Percentiles rank a stretch among this genome's conserved stretches.
phyloP scores from a whole-genome alignment of 2,329 filamentous ascomycete species.

The Penicillium sp. region DNA sequence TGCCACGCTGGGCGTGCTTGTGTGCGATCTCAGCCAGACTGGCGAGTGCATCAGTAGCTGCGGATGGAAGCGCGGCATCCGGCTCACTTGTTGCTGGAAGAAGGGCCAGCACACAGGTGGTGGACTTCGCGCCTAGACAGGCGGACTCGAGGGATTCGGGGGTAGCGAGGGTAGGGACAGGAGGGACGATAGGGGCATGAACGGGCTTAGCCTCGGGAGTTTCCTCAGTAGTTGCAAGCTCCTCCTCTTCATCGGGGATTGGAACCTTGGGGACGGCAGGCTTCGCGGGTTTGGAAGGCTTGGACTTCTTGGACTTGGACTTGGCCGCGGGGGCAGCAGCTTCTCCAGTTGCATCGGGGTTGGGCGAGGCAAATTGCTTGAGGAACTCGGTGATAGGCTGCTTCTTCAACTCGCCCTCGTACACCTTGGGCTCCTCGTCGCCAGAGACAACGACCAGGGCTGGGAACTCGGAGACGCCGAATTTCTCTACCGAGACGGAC shows the following conservation, averaged over 20 bases:
- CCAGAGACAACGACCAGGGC: slow-evolving; percentile 79
- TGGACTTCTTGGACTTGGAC: slow-evolving; percentile 45
- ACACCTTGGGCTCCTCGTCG: slow-evolving; percentile 70
- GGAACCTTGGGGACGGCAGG: slow-evolving; percentile 54
- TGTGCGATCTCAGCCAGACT: slow-evolving; percentile 75
- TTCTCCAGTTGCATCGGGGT: slow-evolving; percentile 71
- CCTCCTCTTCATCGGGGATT: slow-evolving; percentile 51
- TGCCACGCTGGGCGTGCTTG: slow-evolving; percentile 71
- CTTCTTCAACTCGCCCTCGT: slow-evolving; percentile 86
- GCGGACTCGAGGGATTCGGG: slow-evolving; percentile 68
- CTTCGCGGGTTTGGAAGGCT: slow-evolving; percentile 58
- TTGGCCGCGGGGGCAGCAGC: slow-evolving; percentile 43
- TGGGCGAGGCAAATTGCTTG: slow-evolving; percentile 76
- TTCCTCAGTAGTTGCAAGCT: slow-evolving; percentile 18
- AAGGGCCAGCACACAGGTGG: slow-evolving; percentile 82
- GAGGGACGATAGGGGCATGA: slow-evolving; percentile 63
- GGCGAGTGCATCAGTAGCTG: slow-evolving; percentile 60
- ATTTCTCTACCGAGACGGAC: slow-evolving; percentile 70
- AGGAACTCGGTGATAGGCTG: slow-evolving; percentile 81
- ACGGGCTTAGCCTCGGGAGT: slow-evolving; percentile 53
- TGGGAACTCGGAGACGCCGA: slow-evolving; percentile 78
- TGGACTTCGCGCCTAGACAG: slow-evolving; percentile 77
- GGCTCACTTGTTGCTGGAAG: slow-evolving; percentile 62
- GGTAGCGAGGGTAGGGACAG: slow-evolving; percentile 70
- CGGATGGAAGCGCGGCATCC: slow-evolving; percentile 53